These are phyloP conservation scores for Triticum aestivum DNA, from an alignment of 176 grass and related monocot genomes.

Conservation along the genomic window DNA sequence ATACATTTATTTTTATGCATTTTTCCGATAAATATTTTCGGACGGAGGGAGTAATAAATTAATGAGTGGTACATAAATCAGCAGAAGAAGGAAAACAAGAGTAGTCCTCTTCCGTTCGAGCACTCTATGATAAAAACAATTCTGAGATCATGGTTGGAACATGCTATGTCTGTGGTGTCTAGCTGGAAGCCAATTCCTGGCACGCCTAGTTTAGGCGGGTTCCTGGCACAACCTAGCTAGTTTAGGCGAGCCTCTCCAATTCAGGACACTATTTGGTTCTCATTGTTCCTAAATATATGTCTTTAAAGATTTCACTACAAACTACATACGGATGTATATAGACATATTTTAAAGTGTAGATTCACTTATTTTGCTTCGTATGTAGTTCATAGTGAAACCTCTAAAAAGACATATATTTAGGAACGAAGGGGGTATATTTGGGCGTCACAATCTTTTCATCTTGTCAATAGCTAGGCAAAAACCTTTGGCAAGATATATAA, in stretches of 20 bases:
- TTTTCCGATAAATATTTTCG: too few species aligned
- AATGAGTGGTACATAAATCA: not conserved
- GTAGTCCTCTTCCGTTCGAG: too few species aligned
- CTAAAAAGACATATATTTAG: too few species aligned
- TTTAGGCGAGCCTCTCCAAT: not conserved
- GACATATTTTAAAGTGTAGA: too few species aligned
- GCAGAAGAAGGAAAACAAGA: not conserved
- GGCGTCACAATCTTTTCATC: not conserved
- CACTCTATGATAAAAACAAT: not conserved
- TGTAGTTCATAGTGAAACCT: too few species aligned
- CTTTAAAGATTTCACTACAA: too few species aligned
- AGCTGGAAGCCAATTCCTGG: not conserved
- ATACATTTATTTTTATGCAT: too few species aligned
- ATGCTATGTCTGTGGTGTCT: not conserved
- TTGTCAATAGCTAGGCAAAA: not conserved
- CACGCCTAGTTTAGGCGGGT: too few species aligned
- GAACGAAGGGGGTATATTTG: not conserved
- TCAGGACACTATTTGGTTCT: not conserved
- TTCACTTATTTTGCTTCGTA: too few species aligned
- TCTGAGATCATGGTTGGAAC: not conserved
- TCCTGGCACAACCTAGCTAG: not conserved
- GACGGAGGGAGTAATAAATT: too few species aligned
- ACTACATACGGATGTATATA: too few species aligned
- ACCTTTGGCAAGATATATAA: not conserved
- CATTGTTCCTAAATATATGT: too few species aligned